Percentiles rank a stretch among this genome's conserved stretches.
Conservation (phyloP, 495 filamentous ascomycete species). For the Penicillium diatomitis region DNA sequence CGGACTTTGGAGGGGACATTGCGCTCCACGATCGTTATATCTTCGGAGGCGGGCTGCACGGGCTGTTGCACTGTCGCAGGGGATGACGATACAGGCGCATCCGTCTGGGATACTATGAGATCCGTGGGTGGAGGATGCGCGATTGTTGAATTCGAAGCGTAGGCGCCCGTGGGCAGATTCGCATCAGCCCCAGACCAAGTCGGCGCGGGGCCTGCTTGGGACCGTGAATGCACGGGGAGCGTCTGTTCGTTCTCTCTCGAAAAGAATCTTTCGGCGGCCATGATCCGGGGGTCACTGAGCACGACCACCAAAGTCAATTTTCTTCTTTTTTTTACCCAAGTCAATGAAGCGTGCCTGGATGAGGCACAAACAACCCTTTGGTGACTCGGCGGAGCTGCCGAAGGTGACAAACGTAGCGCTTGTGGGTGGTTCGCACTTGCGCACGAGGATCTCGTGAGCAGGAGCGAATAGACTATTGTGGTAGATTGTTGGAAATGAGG, state of each 20-base stretch:
- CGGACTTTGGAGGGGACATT: constrained; percentile 26
- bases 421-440: too few relatives aligned
- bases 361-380: neutral
- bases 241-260: constrained; percentile 15
- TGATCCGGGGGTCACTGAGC: constrained; percentile 15
- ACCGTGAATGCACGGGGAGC: constrained; percentile 20
- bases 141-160: neutral
- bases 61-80: neutral
- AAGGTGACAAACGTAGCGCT: too few relatives aligned
- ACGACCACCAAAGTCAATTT: neutral
- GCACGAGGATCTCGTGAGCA: too few relatives aligned
- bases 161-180: constrained; percentile 9
- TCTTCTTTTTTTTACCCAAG: too few relatives aligned
- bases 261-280: constrained; percentile 27
- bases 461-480: too few relatives aligned
- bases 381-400: neutral
- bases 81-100: neutral
- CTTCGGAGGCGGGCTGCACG: constrained; percentile 4
- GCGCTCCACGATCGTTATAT: constrained; percentile 11
- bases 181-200: constrained; percentile 9
- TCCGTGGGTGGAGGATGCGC: neutral
- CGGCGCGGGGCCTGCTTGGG: constrained; percentile 7
- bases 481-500: too few relatives aligned
- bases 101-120: too few relatives aligned
- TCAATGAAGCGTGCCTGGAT: too few relatives aligned